Conservation (phyloP, 129 eudicot genomes). For the Sambucus nigra region DNA sequence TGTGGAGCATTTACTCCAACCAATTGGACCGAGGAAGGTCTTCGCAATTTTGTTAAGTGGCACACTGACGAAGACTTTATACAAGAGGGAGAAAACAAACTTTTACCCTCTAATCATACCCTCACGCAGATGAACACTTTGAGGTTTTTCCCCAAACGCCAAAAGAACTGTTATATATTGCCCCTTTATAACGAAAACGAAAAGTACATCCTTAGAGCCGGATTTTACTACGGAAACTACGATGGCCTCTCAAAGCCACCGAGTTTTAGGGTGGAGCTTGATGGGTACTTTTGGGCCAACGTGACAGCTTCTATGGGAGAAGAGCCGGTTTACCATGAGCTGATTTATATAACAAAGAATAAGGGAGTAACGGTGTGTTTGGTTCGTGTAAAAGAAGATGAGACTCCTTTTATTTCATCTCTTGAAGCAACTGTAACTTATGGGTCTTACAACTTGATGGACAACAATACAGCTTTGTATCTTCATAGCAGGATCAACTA, state of each 20-base stretch:
- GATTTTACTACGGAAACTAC: background rate
- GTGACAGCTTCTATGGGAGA: slow-evolving; percentile 3
- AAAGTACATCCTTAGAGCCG: background rate
- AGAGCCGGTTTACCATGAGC: background rate
- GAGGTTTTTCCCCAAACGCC: background rate
- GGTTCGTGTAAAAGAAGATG: slow-evolving; percentile 4
- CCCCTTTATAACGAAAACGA: background rate
- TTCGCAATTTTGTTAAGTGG: background rate
- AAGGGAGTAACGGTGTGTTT: background rate
- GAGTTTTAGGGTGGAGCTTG: background rate
- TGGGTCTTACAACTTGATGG: background rate
- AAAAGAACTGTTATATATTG: background rate
- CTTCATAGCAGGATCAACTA: slow-evolving; percentile 12
- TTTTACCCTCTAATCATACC: background rate
- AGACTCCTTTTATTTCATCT: slow-evolving; percentile 4
- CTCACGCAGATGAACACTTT: background rate
- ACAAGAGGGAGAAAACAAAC: background rate
- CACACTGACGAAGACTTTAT: background rate
- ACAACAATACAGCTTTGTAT: background rate
- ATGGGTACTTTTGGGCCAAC: slow-evolving; percentile 2
- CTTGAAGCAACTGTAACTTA: background rate
- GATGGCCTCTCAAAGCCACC: background rate
- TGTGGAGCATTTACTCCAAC: background rate
- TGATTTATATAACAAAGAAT: background rate
- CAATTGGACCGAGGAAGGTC: background rate